Conservation (phyloP, 2,329 filamentous ascomycete species). For the Pseudonectria buxi region DNA sequence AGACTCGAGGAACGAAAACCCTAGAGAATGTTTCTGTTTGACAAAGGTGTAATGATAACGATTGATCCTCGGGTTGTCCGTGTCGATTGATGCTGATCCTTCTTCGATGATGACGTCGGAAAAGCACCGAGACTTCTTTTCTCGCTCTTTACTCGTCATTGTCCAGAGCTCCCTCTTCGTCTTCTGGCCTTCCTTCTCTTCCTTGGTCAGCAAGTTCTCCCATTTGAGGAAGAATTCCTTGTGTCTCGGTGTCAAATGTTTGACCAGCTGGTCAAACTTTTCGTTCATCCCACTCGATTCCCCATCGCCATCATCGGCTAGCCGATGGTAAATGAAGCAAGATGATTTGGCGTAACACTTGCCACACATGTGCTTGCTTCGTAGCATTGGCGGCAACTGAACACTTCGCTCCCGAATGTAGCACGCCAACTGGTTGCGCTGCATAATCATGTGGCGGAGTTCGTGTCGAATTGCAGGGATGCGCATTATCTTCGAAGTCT, state of each 20-base stretch:
- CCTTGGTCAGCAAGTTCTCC: slow-evolving; percentile 87
- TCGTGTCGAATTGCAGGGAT: slow-evolving; percentile 83
- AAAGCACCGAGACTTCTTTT: slow-evolving; percentile 85
- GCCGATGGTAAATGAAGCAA: slow-evolving; percentile 90
- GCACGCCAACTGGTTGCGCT: slow-evolving; percentile 82
- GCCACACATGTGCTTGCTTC: slow-evolving; percentile 72
- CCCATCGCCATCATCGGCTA: slow-evolving; percentile 76
- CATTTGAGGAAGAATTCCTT: slow-evolving; percentile 87
- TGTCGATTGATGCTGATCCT: slow-evolving; percentile 64
- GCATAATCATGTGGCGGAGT: slow-evolving; percentile 92
- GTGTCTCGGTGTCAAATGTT: slow-evolving; percentile 67
- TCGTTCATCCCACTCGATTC: slow-evolving; percentile 74
- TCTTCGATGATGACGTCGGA: slow-evolving; percentile 78
- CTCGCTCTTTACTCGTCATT: slow-evolving; percentile 82
- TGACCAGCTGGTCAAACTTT: slow-evolving; percentile 75
- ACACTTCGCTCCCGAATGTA: slow-evolving; percentile 74
- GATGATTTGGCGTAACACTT: slow-evolving; percentile 85
- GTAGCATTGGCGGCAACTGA: slow-evolving; percentile 79
- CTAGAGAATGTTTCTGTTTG: slow-evolving; percentile 54
- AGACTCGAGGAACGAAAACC: slow-evolving; percentile 84
- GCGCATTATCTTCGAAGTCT: slow-evolving; percentile 76
- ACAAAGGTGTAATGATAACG: slow-evolving; percentile 80
- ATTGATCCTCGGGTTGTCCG: slow-evolving; percentile 75
- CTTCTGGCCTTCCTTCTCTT: slow-evolving; percentile 85
- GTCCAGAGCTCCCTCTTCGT: slow-evolving; percentile 91